These are phyloP conservation scores for Candida sonorensis DNA, from an alignment of 805 yeast species.

Conservation along the genomic window DNA sequence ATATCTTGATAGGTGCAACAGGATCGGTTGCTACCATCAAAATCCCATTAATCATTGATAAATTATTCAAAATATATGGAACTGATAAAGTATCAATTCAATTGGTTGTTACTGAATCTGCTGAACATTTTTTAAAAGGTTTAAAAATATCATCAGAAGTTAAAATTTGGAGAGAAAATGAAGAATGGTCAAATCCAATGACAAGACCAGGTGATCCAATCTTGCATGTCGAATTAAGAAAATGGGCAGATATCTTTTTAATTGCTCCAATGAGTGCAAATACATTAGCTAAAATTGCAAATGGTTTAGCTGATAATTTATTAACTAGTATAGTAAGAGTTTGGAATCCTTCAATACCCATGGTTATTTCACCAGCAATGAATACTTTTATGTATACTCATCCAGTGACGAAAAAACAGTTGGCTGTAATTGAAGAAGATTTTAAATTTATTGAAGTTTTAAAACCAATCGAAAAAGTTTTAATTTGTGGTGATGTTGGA, in stretches of 20 bases:
- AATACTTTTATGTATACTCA: slow-evolving; percentile 87
- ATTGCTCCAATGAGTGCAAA: slow-evolving; percentile 96
- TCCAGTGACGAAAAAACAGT: slow-evolving; percentile 78
- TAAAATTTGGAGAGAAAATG: slow-evolving; percentile 86
- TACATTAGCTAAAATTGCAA: slow-evolving; percentile 79
- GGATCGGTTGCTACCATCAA: slow-evolving; percentile 97
- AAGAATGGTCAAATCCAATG: slow-evolving; percentile 66
- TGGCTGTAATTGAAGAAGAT: slow-evolving; percentile 70
- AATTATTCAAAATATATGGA: slow-evolving; percentile 74
- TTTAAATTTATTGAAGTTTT: slow-evolving; percentile 95
- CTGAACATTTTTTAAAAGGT: slow-evolving; percentile 69
- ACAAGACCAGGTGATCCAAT: slow-evolving; percentile 92
- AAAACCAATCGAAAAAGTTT: slow-evolving; percentile 93
- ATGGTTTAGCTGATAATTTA: slow-evolving; percentile 89
- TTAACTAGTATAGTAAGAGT: slow-evolving; percentile 88
- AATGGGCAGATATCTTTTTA: slow-evolving; percentile 93
- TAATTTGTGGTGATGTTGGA: slow-evolving; percentile 94
- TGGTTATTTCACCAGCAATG: slow-evolving; percentile 93
- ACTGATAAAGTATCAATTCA: slow-evolving; percentile 72
- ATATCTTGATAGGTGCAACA: slow-evolving; percentile 85
- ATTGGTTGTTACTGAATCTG: slow-evolving; percentile 76
- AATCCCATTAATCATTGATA: slow-evolving; percentile 82
- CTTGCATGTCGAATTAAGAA: slow-evolving; percentile 84
- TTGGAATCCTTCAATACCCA: slow-evolving; percentile 91
- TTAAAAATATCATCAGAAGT: slow-evolving; percentile 56